phyloP scores from a whole-genome alignment of 495 filamentous ascomycete genomes.

The Aspergillus steynii region DNA sequence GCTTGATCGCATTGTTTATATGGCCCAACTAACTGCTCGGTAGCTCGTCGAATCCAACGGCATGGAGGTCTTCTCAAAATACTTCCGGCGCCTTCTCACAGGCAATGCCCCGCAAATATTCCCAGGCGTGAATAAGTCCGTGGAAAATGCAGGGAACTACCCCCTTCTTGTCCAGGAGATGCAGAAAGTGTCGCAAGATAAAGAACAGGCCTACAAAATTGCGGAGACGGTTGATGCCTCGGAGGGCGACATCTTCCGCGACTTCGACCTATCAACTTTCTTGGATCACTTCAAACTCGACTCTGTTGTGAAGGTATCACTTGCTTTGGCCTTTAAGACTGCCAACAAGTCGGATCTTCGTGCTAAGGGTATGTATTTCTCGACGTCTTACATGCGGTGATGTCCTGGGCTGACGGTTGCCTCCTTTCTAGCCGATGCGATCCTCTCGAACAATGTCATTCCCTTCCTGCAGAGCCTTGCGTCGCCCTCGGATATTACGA shows the following conservation, averaged over 20 bases:
- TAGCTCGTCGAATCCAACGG: slow-evolving; percentile 93
- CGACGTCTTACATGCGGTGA: slow-evolving; percentile 9
- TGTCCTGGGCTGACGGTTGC: slow-evolving; percentile 26
- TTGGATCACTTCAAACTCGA: slow-evolving; percentile 93
- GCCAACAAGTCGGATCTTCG: slow-evolving; percentile 76
- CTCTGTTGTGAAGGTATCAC: slow-evolving; percentile 79
- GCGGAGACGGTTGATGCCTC: slow-evolving; percentile 87
- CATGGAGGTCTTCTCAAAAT: slow-evolving; percentile 94
- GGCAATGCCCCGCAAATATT: slow-evolving; percentile 87
- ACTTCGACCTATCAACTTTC: slow-evolving; percentile 91
- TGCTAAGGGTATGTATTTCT: slow-evolving; percentile 70
- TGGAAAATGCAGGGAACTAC: slow-evolving; percentile 75
- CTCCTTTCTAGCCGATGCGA: slow-evolving; percentile 69
- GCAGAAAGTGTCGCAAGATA: slow-evolving; percentile 76
- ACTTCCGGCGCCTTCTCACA: slow-evolving; percentile 83
- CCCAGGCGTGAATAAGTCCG: slow-evolving; percentile 65
- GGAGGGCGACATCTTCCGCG: slow-evolving; percentile 85
- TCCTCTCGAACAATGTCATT: slow-evolving; percentile 70
- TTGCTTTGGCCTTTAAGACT: slow-evolving; percentile 85
- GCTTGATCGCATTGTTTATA: background rate
- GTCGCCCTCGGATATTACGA: slow-evolving; percentile 53
- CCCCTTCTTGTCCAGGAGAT: slow-evolving; percentile 80
- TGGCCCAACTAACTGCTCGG: background rate
- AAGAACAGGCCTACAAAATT: slow-evolving; percentile 81
- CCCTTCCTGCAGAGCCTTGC: slow-evolving; percentile 74